phyloP scores from a whole-genome alignment of 2,329 filamentous ascomycete species.

The Penicillium sp. region DNA sequence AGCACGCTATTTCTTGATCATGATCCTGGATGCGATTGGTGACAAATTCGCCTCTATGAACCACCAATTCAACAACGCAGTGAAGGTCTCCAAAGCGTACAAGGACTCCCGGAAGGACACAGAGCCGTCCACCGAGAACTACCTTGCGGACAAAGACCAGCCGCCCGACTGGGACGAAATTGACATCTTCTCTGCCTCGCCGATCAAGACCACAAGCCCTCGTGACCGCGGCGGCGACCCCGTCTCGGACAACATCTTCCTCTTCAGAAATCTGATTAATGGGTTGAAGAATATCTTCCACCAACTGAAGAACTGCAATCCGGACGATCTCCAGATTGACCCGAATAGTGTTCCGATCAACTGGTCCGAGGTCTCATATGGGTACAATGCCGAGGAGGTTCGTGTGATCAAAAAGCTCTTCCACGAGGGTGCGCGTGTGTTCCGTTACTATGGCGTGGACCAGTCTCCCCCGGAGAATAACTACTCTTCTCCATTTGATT shows the following conservation, averaged over 20 bases:
- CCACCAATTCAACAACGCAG: constrained; percentile 88
- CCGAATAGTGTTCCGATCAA: constrained; percentile 77
- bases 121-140: constrained; percentile 71
- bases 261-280: constrained; percentile 95
- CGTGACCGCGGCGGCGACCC: constrained; percentile 87
- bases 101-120: constrained; percentile 70
- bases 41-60: constrained; percentile 99
- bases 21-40: constrained; percentile 96
- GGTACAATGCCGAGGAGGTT: constrained; percentile 96
- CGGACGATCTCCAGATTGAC: constrained; percentile 68
- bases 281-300: constrained; percentile 97
- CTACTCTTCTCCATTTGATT: constrained; percentile 81
- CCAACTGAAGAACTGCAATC: constrained; percentile 88
- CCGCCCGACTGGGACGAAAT: constrained; percentile 96
- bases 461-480: constrained; percentile 71
- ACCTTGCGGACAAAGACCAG: constrained; percentile 76
- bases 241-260: constrained; percentile 93
- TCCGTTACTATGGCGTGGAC: constrained; percentile 94
- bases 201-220: constrained; percentile 92
- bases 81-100: constrained; percentile 89
- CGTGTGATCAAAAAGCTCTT: constrained; percentile 96
- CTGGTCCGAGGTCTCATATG: constrained; percentile 94
- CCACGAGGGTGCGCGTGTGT: constrained; percentile 92
- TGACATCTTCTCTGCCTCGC: constrained; percentile 94
- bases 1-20: constrained; percentile 91